Evolutionary conservation across 2,329 filamentous ascomycete species (phyloP), one percentile per base, ranked within the genome.

Genomic region (Colletotrichum sublineola): DNA sequence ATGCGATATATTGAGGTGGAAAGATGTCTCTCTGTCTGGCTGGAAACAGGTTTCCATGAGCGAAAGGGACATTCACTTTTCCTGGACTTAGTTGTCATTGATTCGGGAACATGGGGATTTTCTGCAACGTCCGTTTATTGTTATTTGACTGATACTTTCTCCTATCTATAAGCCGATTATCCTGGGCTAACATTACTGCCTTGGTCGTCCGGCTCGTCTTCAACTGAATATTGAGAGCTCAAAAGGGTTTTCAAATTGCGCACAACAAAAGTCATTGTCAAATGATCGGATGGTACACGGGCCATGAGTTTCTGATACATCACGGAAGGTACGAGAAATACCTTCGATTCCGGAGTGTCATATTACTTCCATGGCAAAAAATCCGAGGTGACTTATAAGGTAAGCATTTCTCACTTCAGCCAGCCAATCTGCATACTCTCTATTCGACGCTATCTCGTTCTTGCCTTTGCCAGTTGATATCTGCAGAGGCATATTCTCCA

Each of bases 31-130:
- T 12, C 20, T 73, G 2, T 64, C 66, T 11, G 70, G 70, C 1
- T 65, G 70, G 70, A 73, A 73, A n/a, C 48, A 50, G n/a, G 46
- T 64, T 3, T 52, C 60, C 3, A 73, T 65, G 70, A 61, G 44
- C 24, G 70, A 73, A 33, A 70, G 70, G 15, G 70, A 73, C 36
- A 40, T 44, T 6, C 18, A n/a, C 6, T 72, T 72, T 55, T 38
- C 31, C 12, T 72, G 69, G 69, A 29, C 14, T 9, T 52, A 67
- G 20, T 29, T 1, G 5, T 18, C 12, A 20, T 6, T 6, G 48
- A 52, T 29, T 2, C 2, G 24, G 15, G 29, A 20, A 18, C 6
- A 53, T 33, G 12, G 3, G 8, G 5, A 3, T 11, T 11, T n/a
- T 20, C 20, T n/a, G 20, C 3, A 24, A 5, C 4, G 12, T 48